phyloP scores from a whole-genome alignment of 2,329 filamentous ascomycete species.

The Fusarium transvaalense region DNA sequence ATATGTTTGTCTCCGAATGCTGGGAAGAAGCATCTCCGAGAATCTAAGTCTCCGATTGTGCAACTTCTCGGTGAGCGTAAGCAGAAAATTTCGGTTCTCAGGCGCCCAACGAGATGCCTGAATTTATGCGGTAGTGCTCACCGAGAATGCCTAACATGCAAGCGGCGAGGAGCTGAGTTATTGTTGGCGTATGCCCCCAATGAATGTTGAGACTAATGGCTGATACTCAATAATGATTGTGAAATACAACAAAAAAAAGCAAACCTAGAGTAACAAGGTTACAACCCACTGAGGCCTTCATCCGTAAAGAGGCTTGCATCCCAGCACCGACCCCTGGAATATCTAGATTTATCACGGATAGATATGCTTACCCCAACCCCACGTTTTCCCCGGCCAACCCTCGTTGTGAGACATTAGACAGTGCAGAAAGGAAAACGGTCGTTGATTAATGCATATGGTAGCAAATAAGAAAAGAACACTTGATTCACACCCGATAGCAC shows the following conservation, averaged over 20 bases:
- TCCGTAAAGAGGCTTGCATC: not conserved
- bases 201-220: not conserved
- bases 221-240: too few species aligned
- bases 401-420: not conserved
- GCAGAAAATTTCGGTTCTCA: not conserved
- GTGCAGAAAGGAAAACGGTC: not conserved
- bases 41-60: not conserved
- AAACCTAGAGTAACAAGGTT: not conserved
- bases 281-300: not conserved
- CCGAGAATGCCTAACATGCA: slow-evolving; percentile 2
- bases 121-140: slow-evolving; percentile 1
- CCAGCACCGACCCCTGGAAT: not conserved
- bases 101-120: not conserved
- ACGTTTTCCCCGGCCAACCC: slow-evolving; percentile 13
- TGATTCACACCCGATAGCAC: not conserved
- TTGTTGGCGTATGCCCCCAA: not conserved
- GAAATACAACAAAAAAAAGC: not conserved
- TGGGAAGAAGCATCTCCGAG: slow-evolving; percentile 3
- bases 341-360: not conserved
- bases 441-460: not conserved
- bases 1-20: slow-evolving; percentile 12
- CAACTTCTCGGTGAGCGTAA: slow-evolving; percentile 12
- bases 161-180: not conserved
- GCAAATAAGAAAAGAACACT: not conserved
- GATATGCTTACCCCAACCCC: slow-evolving; percentile 39